Evolutionary conservation across 441 rosid genomes (phyloP), one percentile per base, ranked within the genome.

Genomic region (Gossypium schwendimanii): DNA sequence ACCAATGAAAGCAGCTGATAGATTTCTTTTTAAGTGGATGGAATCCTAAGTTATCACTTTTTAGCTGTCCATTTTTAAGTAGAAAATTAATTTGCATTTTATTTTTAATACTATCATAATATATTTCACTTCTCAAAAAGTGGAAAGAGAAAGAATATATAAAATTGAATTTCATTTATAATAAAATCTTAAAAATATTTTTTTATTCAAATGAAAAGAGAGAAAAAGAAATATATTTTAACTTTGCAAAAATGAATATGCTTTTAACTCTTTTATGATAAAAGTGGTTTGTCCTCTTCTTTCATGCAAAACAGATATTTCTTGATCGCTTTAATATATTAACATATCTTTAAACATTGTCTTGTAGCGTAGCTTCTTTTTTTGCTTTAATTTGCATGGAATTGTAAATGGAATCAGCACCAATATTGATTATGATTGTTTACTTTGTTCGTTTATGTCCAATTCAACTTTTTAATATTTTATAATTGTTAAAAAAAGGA

Each of bases 21-120:
- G 69, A 75, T 53, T 24, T 36, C 52, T 75, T 74, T 76, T 6
- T 23, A 63, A 9, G 57, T 49, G 28, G 76, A 14, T 47, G n/a
- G 4, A 47, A 80, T 77, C 78, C 83, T 74, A 77, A 59, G 83
- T 45, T 59, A 71, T 36, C 57, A 65, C 83, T 7, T 74, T 80
- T 64, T 63, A 62, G 55, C 62, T 74, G 66, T 33, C 68, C 66
- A 68, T 44, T 3, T 14, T n/a, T 15, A 17, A 26, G 5, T 33
- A 33, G 36, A 62, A 4, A 60, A 47, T 67, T 55, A 52, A 74
- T 58, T 74, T 45, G 31, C 31, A 3, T 26, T 26, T 26, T 26
- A 26, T 26, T 26, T 26, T 26, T 3, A 26, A 26, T 26, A 26
- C 31, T 3, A 26, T 26, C 31, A 26, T 26, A 26, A 3, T 26